Evolutionary conservation across 805 yeast genomes (phyloP), one percentile per base, ranked within the genome.

Genomic region (Hanseniaspora clermontiae): DNA sequence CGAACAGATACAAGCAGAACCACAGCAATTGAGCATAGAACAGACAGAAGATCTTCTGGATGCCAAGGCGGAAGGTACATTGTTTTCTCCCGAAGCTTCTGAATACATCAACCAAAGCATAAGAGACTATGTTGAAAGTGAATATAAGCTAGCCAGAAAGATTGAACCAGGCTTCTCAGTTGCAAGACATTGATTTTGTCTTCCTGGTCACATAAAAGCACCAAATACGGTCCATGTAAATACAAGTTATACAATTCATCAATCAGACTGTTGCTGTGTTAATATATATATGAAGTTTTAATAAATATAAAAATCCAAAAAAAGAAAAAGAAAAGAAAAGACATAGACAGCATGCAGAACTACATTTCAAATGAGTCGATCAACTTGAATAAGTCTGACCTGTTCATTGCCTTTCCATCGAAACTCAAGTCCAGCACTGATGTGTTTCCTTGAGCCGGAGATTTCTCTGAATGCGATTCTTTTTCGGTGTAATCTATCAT

Each of bases 351-450:
- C 3, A 4, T 3, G 27, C 27, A 17, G 1, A 17, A 19, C 32
- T 47, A 53, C 32, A 53, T 34, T 39, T 53, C 57, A 49, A 68
- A 69, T 5, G 72, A 67, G 57, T 73, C 76, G 5, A 73, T 74
- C 61, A 73, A 64, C 47, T 71, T 68, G 43, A 72, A 71, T 14
- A 72, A 60, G 61, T 73, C 77, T 57, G 70, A 70, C 54, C 68
- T 68, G 61, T 72, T 73, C 68, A 73, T 64, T 1, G 76, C 77
- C 58, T 73, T 73, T 10, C 77, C 77, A 60, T 73, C 77, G 58
- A 73, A 73, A 62, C 75, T 72, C 52, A 73, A 58, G 27, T 73
- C 77, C 64, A 72, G 69, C 52, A 32, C 27, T 4, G 57, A 53
- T 5, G 17, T 42, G 32, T 52, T 52, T 17, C 34, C 24, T 31